Percentiles rank a stretch among this genome's conserved stretches.
These are phyloP conservation scores for Pythium scleroteichum DNA, from an alignment of 352 stramenopile genomes.

Conservation along the genomic window DNA sequence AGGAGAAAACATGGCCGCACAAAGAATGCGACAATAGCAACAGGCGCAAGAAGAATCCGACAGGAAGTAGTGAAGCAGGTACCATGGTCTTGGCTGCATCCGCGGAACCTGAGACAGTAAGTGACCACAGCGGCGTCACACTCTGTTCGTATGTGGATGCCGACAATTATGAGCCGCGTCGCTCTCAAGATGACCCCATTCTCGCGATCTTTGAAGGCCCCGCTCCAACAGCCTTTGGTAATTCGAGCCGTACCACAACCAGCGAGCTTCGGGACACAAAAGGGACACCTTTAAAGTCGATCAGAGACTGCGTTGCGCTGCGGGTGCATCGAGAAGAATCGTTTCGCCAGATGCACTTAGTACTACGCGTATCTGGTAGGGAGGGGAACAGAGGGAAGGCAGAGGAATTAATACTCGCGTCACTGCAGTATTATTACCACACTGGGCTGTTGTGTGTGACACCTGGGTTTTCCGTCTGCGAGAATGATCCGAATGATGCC, in stretches of 20 bases:
- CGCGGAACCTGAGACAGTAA: neutral
- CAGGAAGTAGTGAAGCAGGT: too few relatives aligned
- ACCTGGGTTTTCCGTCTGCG: slow-evolving; percentile 53
- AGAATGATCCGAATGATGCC: slow-evolving; percentile 38
- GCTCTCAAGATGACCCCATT: neutral
- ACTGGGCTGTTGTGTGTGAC: slow-evolving; percentile 53
- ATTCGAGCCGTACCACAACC: neutral
- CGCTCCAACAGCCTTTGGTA: too few relatives aligned
- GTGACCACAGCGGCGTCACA: slow-evolving; percentile 10
- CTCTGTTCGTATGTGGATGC: slow-evolving; percentile 49
- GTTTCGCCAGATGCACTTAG: slow-evolving; percentile 66
- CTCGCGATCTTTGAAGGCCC: too few relatives aligned
- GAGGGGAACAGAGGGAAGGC: neutral
- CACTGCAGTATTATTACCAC: slow-evolving; percentile 50
- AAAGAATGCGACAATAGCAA: neutral
- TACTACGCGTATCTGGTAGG: slow-evolving; percentile 35
- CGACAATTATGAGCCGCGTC: slow-evolving; percentile 44
- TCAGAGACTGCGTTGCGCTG: slow-evolving; percentile 30
- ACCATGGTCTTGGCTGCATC: too few relatives aligned
- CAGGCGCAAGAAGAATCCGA: neutral
- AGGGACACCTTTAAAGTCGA: neutral
- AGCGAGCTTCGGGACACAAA: neutral
- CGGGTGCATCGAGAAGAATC: slow-evolving; percentile 54
- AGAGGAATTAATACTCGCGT: slow-evolving; percentile 45
- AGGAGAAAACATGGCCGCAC: slow-evolving; percentile 34